These are phyloP conservation scores for Colletotrichum filicis DNA, from an alignment of 2,329 filamentous ascomycete genomes.

Conservation along the genomic window DNA sequence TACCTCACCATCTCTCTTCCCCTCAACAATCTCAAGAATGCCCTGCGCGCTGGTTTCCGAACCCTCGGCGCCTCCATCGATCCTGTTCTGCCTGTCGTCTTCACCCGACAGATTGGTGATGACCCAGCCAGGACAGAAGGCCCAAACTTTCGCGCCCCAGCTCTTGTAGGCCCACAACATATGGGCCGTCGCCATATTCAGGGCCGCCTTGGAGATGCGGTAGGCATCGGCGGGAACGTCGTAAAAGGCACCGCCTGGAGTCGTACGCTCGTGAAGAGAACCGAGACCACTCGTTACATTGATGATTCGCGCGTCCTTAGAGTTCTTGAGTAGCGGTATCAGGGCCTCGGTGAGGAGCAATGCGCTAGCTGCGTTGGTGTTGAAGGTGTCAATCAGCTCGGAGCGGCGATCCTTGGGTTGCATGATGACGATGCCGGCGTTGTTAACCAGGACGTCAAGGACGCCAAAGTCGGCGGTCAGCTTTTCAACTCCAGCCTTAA, in stretches of 20 bases:
- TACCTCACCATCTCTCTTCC: constrained; percentile 42
- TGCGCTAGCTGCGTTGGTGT: constrained; percentile 50
- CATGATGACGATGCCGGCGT: constrained; percentile 67
- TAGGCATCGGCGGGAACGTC: constrained; percentile 41
- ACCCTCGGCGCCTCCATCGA: constrained; percentile 40
- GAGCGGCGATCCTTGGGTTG: constrained; percentile 64
- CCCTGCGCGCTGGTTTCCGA: constrained; percentile 41
- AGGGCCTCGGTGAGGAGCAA: constrained; percentile 43
- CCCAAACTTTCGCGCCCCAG: constrained; percentile 45
- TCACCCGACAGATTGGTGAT: constrained; percentile 46
- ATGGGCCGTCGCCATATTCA: constrained; percentile 49
- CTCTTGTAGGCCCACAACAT: constrained; percentile 41
- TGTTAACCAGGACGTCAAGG: constrained; percentile 69
- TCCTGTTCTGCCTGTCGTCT: constrained; percentile 39
- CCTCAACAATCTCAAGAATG: constrained; percentile 40
- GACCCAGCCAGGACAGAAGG: constrained; percentile 47
- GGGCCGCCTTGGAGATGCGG: constrained; percentile 48
- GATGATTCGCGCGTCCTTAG: constrained; percentile 42
- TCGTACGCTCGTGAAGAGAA: constrained; percentile 42
- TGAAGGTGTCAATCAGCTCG: constrained; percentile 60
- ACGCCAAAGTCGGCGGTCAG: constrained; percentile 57
- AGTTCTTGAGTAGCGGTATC: constrained; percentile 44
- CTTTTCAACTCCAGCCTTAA: constrained; percentile 62
- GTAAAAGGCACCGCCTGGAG: constrained; percentile 29
- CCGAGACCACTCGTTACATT: constrained; percentile 47